Evolutionary conservation across 345 rosid genomes (phyloP), one percentile per base, ranked within the genome.

Genomic region (Salix caprea): DNA sequence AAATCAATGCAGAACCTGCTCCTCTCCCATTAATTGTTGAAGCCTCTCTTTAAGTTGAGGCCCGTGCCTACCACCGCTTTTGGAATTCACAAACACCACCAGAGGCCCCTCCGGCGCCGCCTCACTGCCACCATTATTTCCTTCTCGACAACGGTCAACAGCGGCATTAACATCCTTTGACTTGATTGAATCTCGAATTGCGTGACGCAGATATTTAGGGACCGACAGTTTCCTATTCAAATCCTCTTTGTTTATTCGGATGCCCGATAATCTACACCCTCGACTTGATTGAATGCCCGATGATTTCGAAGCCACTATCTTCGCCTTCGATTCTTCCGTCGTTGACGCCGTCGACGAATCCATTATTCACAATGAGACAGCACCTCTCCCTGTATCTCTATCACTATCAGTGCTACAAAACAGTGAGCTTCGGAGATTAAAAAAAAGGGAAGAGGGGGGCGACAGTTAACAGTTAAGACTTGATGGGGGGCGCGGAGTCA

Each of bases 41-140:
- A 96, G 91, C 26, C 96, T 88, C 52, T 82, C 86, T 76, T 88
- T 91, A 36, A 96, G 92, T 46, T 87, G 82, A 0, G 91, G 90
- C 4, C 98, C 98, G 40, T 89, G 86, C 16, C 98, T 89, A 39
- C 98, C 98, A 26, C 98, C 99, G 77, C 99, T 92, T 40, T 79
- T 85, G 37, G 94, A 84, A 70, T 94, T 96, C 71, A 96, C 86
- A 40, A 96, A 94, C 21, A 96, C 95, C 8, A 92, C 88, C 76
- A 96, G 30, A 24, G 99, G 99, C 4, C 89, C 83, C 34, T 92
- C 95, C 11, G 97, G 95, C 1, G 85, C 77, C 2, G 67, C 75
- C 36, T 66, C 73, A 37, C 71, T 65, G 32, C 26, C 50, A 26
- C 23, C 5, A 54, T 18, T 66, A 28, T 65, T 65, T 36, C 58